Base-by-base conservation (phyloP, 192 early-diverging fungal species). In the Backusella macrospora region DNA sequence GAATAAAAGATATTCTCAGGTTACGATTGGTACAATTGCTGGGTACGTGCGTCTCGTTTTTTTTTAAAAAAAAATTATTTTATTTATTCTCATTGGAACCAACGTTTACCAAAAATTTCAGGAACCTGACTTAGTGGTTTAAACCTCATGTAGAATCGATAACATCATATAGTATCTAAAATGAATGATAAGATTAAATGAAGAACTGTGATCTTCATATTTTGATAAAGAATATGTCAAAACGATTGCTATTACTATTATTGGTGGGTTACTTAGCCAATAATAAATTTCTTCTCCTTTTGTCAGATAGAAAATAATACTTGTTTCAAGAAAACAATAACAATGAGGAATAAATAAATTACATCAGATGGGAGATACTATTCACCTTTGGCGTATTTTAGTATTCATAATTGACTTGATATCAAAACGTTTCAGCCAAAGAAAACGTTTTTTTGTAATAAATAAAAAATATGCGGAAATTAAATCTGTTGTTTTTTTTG, bases 71-170 rank as follows among this genome's bases (percentile, higher is more conserved):
- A n/a, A n/a, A n/a, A n/a, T n/a, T n/a, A n/a, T n/a, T 59, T 59
- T 55, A 23, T 21, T 59, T 59, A 59, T 59, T 59, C 52, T 59
- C 52, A 59, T 59, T 59, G 13, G 23, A 59, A 59, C 52, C 52
- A 26, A 59, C 52, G 21, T 26, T 59, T 59, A 14, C 52, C 52
- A 59, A 26, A 59, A 26, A 59, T 59, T 59, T 59, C 52, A 59
- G 21, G 52, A 26, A 14, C 21, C 52, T 21, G 52, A 23, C 26
- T 59, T 26, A 10, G 26, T 59, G 16, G 47, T 49, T 59, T 9
- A 55, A 43, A 23, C 52, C 3, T 23, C 23, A 55, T 55, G 23
- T 55, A 0, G 23, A 34, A 2, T 34, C 29, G 29, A 34, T 59
- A 23, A 1, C 4, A 9, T 52, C 9, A 9, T 55, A 12, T 55